These are phyloP conservation scores for Pichia kluyveri DNA, from an alignment of 805 yeast species.

Conservation along the genomic window DNA sequence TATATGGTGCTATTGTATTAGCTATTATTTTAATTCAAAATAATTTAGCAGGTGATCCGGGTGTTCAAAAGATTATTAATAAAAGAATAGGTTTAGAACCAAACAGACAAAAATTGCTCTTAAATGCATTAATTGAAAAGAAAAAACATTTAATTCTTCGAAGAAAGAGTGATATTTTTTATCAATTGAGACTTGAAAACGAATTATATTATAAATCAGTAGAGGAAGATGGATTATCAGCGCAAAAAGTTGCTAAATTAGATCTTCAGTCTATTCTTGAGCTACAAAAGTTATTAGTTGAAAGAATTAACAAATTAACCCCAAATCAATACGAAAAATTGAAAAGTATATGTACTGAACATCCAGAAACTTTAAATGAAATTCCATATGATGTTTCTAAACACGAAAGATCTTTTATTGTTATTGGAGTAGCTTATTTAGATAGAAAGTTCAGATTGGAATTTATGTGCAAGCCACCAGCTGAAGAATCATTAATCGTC, in stretches of 20 bases:
- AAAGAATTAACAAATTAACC: not conserved
- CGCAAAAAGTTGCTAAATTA: too few species aligned
- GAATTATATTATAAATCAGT: too few species aligned
- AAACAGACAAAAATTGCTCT: conserved; percentile 16
- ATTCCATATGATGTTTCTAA: not conserved
- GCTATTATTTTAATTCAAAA: conserved; percentile 36
- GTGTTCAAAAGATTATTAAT: conserved; percentile 48
- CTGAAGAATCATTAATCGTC: not conserved
- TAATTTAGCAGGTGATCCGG: conserved; percentile 64
- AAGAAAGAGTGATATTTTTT: too few species aligned
- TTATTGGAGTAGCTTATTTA: too few species aligned
- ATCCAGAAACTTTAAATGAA: not conserved
- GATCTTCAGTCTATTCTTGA: not conserved
- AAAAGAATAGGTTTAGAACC: conserved; percentile 53
- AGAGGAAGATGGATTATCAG: not conserved
- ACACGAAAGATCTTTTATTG: too few species aligned
- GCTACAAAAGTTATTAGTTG: not conserved
- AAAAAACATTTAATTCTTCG: too few species aligned
- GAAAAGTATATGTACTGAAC: not conserved
- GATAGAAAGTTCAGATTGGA: not conserved
- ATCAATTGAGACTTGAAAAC: too few species aligned
- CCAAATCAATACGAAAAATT: too few species aligned
- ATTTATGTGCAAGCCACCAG: not conserved
- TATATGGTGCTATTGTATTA: conserved; percentile 18
- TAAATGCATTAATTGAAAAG: not conserved